phyloP scores from a whole-genome alignment of 2,329 filamentous ascomycete genomes.

The Claviceps purpurea region DNA sequence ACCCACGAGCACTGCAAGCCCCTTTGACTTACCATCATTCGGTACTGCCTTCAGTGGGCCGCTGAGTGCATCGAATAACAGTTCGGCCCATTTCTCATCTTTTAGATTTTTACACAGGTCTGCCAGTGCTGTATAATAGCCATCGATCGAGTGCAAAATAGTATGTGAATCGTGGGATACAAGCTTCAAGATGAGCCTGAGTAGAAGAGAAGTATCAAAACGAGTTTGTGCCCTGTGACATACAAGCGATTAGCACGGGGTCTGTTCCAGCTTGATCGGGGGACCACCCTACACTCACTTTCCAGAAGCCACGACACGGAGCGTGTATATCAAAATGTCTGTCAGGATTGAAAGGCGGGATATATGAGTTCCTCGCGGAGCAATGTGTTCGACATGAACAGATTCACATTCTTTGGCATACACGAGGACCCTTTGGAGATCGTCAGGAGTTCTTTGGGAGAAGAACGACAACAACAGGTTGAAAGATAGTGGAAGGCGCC shows the following conservation, averaged over 20 bases:
- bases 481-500: slow-evolving; percentile 27
- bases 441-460: slow-evolving; percentile 27
- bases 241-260: neutral
- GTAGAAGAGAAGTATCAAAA: slow-evolving; percentile 14
- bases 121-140: slow-evolving; percentile 29
- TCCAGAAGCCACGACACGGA: slow-evolving; percentile 14
- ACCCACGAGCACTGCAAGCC: neutral
- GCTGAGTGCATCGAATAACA: slow-evolving; percentile 17
- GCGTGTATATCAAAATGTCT: slow-evolving; percentile 21
- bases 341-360: slow-evolving; percentile 23
- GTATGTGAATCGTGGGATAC: slow-evolving; percentile 10
- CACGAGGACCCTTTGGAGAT: slow-evolving; percentile 32
- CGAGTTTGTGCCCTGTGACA: neutral
- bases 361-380: slow-evolving; percentile 15
- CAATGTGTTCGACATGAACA: slow-evolving; percentile 22
- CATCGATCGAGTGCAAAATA: slow-evolving; percentile 13
- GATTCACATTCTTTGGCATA: slow-evolving; percentile 31
- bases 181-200: slow-evolving; percentile 23
- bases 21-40: slow-evolving; percentile 9
- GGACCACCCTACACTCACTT: slow-evolving; percentile 11
- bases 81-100: slow-evolving; percentile 8
- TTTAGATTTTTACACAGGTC: slow-evolving; percentile 18
- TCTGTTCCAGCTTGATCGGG: neutral
- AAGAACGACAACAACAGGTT: slow-evolving; percentile 38
- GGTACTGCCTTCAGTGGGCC: slow-evolving; percentile 14